Conservation (phyloP, 352 stramenopile species). For the Globisporangium yorkense region DNA sequence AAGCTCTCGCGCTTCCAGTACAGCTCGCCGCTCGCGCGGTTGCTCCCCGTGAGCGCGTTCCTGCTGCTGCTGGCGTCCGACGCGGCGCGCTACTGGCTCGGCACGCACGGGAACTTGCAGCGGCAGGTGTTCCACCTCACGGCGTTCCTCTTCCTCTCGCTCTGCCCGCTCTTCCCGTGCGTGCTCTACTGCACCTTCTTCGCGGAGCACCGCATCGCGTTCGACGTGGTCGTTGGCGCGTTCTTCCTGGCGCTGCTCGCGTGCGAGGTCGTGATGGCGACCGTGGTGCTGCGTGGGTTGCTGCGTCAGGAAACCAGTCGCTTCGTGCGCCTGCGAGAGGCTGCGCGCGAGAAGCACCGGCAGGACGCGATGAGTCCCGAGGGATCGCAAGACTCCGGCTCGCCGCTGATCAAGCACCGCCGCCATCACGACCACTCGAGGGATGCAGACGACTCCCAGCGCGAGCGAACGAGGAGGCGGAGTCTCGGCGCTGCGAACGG, state of each 20-base stretch:
- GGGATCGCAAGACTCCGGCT: background rate
- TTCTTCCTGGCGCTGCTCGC: conserved; percentile 31
- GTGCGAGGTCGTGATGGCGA: conserved; percentile 28
- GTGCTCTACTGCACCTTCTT: conserved; percentile 52
- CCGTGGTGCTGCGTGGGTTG: conserved; percentile 43
- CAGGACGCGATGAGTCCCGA: conserved; percentile 5
- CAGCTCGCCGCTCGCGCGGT: conserved; percentile 30
- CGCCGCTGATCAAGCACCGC: background rate
- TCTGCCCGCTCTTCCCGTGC: conserved; percentile 49
- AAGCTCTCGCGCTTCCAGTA: conserved; percentile 41
- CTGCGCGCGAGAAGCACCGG: conserved; percentile 12
- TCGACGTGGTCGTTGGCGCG: conserved; percentile 35
- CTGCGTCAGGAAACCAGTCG: conserved; percentile 51
- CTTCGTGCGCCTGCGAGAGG: conserved; percentile 48
- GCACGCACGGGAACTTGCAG: conserved; percentile 46
- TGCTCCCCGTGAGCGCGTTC: conserved; percentile 38
- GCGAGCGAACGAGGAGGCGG: background rate
- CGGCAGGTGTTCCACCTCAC: conserved; percentile 59
- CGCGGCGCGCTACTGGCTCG: conserved; percentile 47
- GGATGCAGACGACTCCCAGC: background rate
- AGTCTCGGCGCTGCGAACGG: background rate
- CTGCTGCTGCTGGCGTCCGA: conserved; percentile 39
- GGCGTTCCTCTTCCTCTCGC: conserved; percentile 60
- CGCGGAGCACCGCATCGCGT: conserved; percentile 39
- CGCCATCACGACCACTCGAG: background rate